These are phyloP conservation scores for Blastocystis hominis DNA, from an alignment of 352 stramenopile species.

Conservation along the genomic window DNA sequence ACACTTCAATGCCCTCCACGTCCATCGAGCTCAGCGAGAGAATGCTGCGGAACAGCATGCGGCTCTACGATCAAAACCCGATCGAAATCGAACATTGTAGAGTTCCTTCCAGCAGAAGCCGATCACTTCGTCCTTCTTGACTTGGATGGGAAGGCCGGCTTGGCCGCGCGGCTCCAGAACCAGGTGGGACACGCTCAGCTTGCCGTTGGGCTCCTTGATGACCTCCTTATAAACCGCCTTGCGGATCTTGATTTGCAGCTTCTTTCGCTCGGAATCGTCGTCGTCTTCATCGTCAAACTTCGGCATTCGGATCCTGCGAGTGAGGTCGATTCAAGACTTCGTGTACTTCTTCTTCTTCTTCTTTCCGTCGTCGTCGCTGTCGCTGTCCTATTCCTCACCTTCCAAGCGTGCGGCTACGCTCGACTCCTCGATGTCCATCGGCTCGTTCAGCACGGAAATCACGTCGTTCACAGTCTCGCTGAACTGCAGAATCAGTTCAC, in stretches of 20 bases:
- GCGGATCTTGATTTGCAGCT: not conserved
- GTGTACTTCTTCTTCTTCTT: not conserved
- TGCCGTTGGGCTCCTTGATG: slow-evolving; percentile 46
- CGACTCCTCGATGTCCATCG: not conserved
- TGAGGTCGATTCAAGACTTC: not conserved
- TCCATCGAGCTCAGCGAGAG: not conserved
- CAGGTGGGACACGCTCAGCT: slow-evolving; percentile 25
- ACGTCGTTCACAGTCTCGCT: slow-evolving; percentile 17
- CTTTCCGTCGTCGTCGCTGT: not conserved
- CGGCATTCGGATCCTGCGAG: slow-evolving; percentile 8
- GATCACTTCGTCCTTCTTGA: slow-evolving; percentile 44
- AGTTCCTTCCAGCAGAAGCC: slow-evolving; percentile 55
- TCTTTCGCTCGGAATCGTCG: not conserved
- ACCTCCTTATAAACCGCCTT: slow-evolving; percentile 44
- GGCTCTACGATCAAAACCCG: not conserved
- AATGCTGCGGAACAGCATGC: slow-evolving; percentile 43
- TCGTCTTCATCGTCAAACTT: slow-evolving; percentile 50
- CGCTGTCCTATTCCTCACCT: slow-evolving; percentile 16
- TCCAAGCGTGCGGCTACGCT: not conserved
- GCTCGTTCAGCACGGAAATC: not conserved
- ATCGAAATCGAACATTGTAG: not conserved
- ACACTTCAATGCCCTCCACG: not conserved
- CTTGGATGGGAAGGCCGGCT: not conserved
- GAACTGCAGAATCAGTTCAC: slow-evolving; percentile 41
- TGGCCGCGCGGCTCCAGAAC: slow-evolving; percentile 18